A percentile compares a stretch with the other conserved stretches of the same genome.
Conservation (phyloP, 164 flowering plant genomes). For the Annona squamosa region DNA sequence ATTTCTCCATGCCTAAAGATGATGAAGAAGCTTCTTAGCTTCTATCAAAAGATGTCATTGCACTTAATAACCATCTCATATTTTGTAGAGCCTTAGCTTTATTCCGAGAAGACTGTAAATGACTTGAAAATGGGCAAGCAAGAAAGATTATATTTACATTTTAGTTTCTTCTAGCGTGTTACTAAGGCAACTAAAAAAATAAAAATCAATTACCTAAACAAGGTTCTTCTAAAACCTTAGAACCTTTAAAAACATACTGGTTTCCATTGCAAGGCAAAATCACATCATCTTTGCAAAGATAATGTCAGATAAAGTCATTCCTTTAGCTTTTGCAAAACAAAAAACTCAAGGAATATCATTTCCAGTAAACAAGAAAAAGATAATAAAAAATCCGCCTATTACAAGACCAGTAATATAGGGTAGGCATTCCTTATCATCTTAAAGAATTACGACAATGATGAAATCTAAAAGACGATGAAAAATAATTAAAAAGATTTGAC, state of each 20-base stretch:
- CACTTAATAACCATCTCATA: constrained; percentile 51
- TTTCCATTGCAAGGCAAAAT: constrained; percentile 82
- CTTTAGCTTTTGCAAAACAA: constrained; percentile 66
- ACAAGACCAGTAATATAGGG: constrained; percentile 90
- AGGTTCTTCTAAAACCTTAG: constrained; percentile 77
- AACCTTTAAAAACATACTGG: constrained; percentile 93
- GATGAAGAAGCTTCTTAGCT: constrained; percentile 68
- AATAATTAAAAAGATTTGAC: background rate
- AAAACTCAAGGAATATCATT: background rate
- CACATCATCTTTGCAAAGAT: constrained; percentile 73
- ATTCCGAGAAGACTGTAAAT: constrained; percentile 30
- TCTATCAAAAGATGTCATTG: constrained; percentile 33
- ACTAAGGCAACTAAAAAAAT: background rate
- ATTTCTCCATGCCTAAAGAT: constrained; percentile 59
- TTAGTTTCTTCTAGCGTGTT: background rate
- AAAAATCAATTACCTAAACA: constrained; percentile 40
- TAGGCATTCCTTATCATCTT: constrained; percentile 90
- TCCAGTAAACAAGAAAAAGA: background rate
- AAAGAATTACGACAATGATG: constrained; percentile 61
- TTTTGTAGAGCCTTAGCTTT: constrained; percentile 29
- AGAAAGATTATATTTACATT: background rate
- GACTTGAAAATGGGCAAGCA: constrained; percentile 28
- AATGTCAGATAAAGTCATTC: constrained; percentile 97
- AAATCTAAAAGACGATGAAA: constrained; percentile 46
- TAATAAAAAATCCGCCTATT: constrained; percentile 52